Evolutionary conservation across 345 rosid species (phyloP), one percentile per base, ranked within the genome.

Genomic region (Raphanus sativus): DNA sequence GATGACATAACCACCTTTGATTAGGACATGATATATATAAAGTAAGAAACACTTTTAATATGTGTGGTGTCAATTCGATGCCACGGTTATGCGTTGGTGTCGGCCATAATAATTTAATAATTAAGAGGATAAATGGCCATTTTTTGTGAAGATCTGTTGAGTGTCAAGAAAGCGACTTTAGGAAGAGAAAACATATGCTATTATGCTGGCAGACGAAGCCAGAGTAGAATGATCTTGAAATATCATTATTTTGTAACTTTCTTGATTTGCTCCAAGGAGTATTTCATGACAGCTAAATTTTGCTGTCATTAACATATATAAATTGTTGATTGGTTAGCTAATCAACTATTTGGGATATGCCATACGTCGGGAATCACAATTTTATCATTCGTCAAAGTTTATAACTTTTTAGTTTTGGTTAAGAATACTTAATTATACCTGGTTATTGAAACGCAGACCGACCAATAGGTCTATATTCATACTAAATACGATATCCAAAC

Each of bases 31-130:
- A 73, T 48, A 13, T 21, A n/a, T 48, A 48, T 48, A 48, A 48
- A 48, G 55, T 48, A 5, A 48, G 55, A 48, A 48, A 48, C 55
- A n/a, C 7, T 66, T 54, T 7, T 52, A 64, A 12, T 33, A 8
- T 60, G 3, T 67, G 65, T 60, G 69, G 65, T 67, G 69, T 78
- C 74, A 67, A 4, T 78, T 60, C 48, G 59, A 26, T 73, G 81
- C 81, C 74, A 73, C 74, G 69, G 64, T 61, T 78, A 72, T 73
- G 77, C 70, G 63, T 62, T 73, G 75, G 66, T 74, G 82, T 79
- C 82, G 78, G 82, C 75, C 82, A 74, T 4, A 29, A 2, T 40
- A 62, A 17, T 74, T 38, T 74, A 70, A 60, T 63, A 48, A n/a
- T n/a, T 48, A 48, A 48, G 17, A 13, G 55, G n/a, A 48, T 48